Percentiles rank a stretch among this genome's conserved stretches.
Conservation (phyloP, 352 stramenopile species). For the Globisporangium spinosum region DNA sequence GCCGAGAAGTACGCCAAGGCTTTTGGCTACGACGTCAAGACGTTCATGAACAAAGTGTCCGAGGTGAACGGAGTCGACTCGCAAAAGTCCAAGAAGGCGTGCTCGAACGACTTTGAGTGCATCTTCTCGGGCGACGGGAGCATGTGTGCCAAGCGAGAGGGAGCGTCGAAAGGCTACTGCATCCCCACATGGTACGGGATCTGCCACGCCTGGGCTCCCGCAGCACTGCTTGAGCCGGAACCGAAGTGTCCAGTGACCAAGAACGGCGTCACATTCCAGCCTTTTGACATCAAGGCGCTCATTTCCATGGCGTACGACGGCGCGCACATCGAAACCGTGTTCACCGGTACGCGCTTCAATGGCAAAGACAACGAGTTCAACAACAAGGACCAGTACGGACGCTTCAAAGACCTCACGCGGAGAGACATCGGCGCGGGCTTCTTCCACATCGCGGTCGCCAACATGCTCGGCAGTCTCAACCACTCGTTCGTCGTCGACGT, state of each 20-base stretch:
- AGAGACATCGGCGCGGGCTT: conserved; percentile 46
- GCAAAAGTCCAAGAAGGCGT: conserved; percentile 23
- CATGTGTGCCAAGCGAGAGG: conserved; percentile 35
- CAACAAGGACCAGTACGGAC: conserved; percentile 47
- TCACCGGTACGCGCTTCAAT: conserved; percentile 53
- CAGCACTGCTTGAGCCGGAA: conserved; percentile 43
- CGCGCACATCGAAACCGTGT: conserved; percentile 44
- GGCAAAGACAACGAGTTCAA: conserved; percentile 36
- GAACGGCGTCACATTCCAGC: conserved; percentile 46
- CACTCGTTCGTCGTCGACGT: conserved; percentile 51
- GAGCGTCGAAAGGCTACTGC: conserved; percentile 28
- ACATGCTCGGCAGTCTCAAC: conserved; percentile 50
- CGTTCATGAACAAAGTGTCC: conserved; percentile 43
- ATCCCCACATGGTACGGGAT: conserved; percentile 55
- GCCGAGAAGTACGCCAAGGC: conserved; percentile 48
- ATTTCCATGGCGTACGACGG: conserved; percentile 52
- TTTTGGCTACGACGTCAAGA: conserved; percentile 33
- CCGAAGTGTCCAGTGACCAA: conserved; percentile 37
- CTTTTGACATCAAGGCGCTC: conserved; percentile 57
- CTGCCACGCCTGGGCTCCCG: conserved; percentile 52
- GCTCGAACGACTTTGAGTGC: conserved; percentile 32
- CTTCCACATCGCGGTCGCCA: conserved; percentile 51
- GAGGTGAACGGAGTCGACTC: conserved; percentile 37
- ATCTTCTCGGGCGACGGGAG: conserved; percentile 28
- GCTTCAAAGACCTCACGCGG: conserved; percentile 34